A percentile compares a stretch with the other conserved stretches of the same genome.
Conservation (phyloP, 306 rosid genomes). For the Astragalus glycyphyllos region DNA sequence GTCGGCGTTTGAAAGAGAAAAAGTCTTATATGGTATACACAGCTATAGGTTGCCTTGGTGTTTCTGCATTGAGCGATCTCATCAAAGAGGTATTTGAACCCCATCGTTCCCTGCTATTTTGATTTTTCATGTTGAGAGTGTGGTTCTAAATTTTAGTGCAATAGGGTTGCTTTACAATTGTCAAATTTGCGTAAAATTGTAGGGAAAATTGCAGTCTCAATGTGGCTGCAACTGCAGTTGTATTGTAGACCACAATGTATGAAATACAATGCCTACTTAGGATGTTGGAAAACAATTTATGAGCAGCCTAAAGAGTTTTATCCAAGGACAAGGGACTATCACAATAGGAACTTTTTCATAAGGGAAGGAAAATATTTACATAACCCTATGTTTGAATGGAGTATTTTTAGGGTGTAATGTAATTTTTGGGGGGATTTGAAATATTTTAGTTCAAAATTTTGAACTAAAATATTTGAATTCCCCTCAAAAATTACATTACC, state of each 20-base stretch:
- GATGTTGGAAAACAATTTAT: conserved; percentile 13
- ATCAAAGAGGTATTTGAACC: conserved; percentile 73
- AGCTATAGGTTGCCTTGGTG: conserved; percentile 88
- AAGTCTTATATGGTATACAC: conserved; percentile 88
- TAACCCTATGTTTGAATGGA: too few relatives aligned
- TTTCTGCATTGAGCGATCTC: conserved; percentile 73
- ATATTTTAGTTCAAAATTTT: too few relatives aligned
- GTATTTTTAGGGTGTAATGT: too few relatives aligned
- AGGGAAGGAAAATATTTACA: too few relatives aligned
- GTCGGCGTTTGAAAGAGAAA: conserved; percentile 75
- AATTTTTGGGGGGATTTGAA: too few relatives aligned
- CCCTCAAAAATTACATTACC: too few relatives aligned
- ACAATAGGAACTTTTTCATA: too few relatives aligned
- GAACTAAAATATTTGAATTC: too few relatives aligned
- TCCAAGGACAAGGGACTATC: neutral
- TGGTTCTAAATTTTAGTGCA: neutral
- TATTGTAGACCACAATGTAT: neutral
- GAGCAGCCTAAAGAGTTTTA: conserved; percentile 1
- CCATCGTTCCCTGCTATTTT: conserved; percentile 11
- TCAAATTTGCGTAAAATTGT: neutral
- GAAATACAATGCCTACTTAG: conserved; percentile 33
- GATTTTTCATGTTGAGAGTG: conserved; percentile 30
- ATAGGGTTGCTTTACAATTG: neutral
- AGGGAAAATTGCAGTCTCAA: neutral
- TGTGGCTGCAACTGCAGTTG: conserved; percentile 7